Conservation (phyloP, 225 moss, liverwort and hornwort genomes). For the Asterella californica region DNA sequence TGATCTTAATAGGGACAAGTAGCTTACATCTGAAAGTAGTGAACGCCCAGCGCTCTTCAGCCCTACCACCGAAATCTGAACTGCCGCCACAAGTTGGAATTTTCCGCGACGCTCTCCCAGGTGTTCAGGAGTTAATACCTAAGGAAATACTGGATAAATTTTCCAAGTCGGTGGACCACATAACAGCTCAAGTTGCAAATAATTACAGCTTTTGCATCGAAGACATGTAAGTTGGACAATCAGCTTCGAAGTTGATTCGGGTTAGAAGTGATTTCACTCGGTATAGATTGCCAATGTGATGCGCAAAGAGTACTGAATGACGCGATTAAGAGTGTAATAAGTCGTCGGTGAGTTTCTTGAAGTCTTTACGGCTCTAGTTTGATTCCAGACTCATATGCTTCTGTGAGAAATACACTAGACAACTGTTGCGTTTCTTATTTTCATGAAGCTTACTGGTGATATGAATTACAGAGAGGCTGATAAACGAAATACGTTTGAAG, state of each 20-base stretch:
- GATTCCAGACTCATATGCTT: background rate
- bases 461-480: constrained; percentile 29
- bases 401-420: background rate
- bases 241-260: background rate
- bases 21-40: background rate
- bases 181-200: constrained; percentile 10
- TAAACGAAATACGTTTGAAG: constrained; percentile 15
- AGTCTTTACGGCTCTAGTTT: background rate
- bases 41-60: background rate
- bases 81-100: constrained; percentile 6
- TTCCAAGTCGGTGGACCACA: background rate
- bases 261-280: background rate
- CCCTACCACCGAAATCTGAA: background rate
- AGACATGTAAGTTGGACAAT: constrained; percentile 26
- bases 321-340: background rate
- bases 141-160: constrained; percentile 10
- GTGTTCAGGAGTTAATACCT: background rate
- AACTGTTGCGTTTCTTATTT: background rate
- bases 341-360: background rate
- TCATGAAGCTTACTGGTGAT: background rate
- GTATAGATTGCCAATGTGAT: background rate
- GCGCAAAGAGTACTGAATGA: background rate
- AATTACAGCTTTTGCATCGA: constrained; percentile 23
- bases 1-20: constrained; percentile 3
- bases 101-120: background rate